Evolutionary conservation across 2,329 filamentous ascomycete species (phyloP), one percentile per base, ranked within the genome.

Genomic region (Camillea tinctor): DNA sequence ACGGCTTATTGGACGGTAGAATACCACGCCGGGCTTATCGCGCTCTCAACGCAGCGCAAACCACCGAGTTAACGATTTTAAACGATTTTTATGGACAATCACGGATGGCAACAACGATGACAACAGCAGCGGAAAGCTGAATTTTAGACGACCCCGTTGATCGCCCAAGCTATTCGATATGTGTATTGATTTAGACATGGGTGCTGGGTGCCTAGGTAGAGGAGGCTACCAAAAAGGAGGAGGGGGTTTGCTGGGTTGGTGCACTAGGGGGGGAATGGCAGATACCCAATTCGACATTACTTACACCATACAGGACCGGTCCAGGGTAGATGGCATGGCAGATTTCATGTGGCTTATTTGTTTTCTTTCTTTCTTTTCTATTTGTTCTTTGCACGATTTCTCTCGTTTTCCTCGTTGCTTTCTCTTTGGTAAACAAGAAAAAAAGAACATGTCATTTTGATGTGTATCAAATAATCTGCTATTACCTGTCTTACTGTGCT

Each of bases 301-400:
- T 9, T 52, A 52, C 23, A 19, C 30, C 51, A 21, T 9, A 19
- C 49, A 24, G 17, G 19, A 7, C 19, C 51, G 17, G 24, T n/a
- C 8, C 7, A 26, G 23, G 51, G 36, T 15, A 15, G 36, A 44
- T 6, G 50, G 50, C 1, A n/a, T 24, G 22, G 50, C 50, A 15
- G 20, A 26, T 9, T 23, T 22, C 7, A 4, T 24, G 17, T 24
- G 50, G 36, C 7, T 52, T 52, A 19, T 52, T 56, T 52, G 23
- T 40, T 57, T 52, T 51, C 60, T 56, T 53, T 56, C 60, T 21
- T 52, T 58, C 50, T 55, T 24, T 56, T 9, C 30, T 19, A 53
- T n/a, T 23, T 48, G 22, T 11, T 19, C 17, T n/a, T 44, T 30
- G 20, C n/a, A n/a, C n/a, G n/a, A 50, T 53, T 55, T 54, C 11